Base-by-base conservation (phyloP, 148 eudicot species). In the Mesembryanthemum crystallinum region DNA sequence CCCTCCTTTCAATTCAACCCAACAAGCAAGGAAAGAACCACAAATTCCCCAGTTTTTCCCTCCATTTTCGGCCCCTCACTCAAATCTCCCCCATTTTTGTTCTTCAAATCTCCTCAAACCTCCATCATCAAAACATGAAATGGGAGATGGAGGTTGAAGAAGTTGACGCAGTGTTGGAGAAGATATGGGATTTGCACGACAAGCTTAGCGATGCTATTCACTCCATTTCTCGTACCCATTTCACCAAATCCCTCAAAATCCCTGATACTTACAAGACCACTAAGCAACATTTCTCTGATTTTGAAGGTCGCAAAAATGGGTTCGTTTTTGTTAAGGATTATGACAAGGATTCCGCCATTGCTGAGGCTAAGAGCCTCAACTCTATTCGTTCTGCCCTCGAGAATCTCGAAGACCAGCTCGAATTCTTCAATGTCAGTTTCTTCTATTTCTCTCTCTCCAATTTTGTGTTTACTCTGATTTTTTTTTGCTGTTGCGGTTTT, bases 171-270 rank as follows among this genome's bases (percentile, higher is more conserved):
- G 87, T 88, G 5, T 82, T 94, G 0, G 97, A 92, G 73, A 92
- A 92, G 72, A 87, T 91, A 7, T 94, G 98, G 98, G 97, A 94
- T 71, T 64, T 92, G 15, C 98, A 92, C 82, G 98, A 92, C 82
- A 92, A 90, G 76, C 91, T 94, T 62, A 94, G 98, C 81, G 98
- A 94, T 76, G 95, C 95, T 25, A 94, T 94, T 69, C 98, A 84
- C 85, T 83, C 97, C 0, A 83, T 92, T 61, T 88, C 98, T 42
- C 77, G 96, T 42, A 75, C 90, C 76, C 96, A 95, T 73, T 95
- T 88, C 80, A 43, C 89, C 71, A 89, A 92, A 73, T 77, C 84
- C 52, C 72, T 67, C 37, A 73, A 78, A 67, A 81, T 71, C 59
- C 68, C 79, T 37, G 72, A 73, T 20, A 68, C 59, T 66, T 65